Evolutionary conservation across 164 flowering plant genomes (phyloP), one percentile per base, ranked within the genome.

Genomic region (Kingdonia uniflora): DNA sequence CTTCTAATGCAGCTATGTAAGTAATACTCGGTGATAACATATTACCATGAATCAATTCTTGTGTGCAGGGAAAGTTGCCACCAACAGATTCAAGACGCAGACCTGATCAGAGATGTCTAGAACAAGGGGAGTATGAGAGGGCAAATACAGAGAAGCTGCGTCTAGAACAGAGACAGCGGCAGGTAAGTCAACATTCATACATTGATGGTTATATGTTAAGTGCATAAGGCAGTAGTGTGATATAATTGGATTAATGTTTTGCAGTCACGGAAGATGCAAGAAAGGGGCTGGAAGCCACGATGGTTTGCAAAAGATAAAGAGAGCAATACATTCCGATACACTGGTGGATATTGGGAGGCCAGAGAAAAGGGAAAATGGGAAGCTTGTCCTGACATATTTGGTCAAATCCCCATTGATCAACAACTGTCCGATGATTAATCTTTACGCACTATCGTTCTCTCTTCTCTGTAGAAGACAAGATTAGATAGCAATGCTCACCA

Each of bases 41-140:
- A n/a, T n/a, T n/a, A 14, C 3, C 6, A 10, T 20, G 11, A 14
- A 8, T 3, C 25, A n/a, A 20, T 11, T 51, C 5, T 59, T 17
- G 25, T 19, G 11, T 67, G 49, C 73, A 90, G 97, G 95, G 81
- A 35, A 80, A 78, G 71, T 71, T 89, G 64, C 97, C 95, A 0
- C 95, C 88, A 13, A 89, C 97, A 14, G 97, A 89, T 73, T 89
- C 97, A 21, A 78, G 97, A 72, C 76, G 82, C 11, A 79, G 97
- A 61, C 95, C 97, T 43, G 97, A 90, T 63, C 95, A 90, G 59
- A 76, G 88, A 63, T 77, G 78, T 71, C 68, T 87, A 63, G 97
- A 86, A 69, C 84, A 90, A 59, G 95, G 95, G 49, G 87, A 86
- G 58, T 82, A 72, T 67, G 95, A 86, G 65, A 76, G 70, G 94